Conservation (phyloP, 768 basidiomycete genomes). For the Tephrocybe sp. region DNA sequence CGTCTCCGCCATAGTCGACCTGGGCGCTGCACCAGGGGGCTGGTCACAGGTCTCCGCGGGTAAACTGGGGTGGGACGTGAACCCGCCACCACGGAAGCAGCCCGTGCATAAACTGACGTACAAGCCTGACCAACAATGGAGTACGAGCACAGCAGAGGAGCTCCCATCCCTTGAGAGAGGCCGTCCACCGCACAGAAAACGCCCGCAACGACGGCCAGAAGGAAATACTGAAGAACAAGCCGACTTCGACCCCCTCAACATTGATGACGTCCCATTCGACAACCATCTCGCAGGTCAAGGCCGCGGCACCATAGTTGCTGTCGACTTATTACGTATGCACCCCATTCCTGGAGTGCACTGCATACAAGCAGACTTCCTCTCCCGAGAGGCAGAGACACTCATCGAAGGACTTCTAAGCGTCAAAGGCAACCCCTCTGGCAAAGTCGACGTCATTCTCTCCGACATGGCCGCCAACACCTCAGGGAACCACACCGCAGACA, state of each 20-base stretch:
- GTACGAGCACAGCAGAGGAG: background rate
- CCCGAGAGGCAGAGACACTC: constrained; percentile 42
- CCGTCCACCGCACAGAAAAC: no score
- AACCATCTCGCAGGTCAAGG: background rate
- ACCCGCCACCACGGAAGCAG: background rate
- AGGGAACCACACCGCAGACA: constrained; percentile 69
- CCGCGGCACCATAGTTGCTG: constrained; percentile 57
- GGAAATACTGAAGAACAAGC: background rate
- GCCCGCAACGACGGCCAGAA: no score
- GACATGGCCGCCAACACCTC: constrained; percentile 90
- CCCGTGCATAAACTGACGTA: background rate
- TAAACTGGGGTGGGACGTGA: constrained; percentile 51
- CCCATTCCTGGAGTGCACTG: constrained; percentile 73
- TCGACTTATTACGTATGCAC: constrained; percentile 76
- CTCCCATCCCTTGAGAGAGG: no score
- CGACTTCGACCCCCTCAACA: constrained; percentile 42
- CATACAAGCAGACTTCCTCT: constrained; percentile 79
- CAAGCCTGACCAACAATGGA: background rate
- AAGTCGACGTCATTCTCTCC: constrained; percentile 80
- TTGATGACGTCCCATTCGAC: constrained; percentile 26
- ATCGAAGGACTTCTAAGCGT: constrained; percentile 38
- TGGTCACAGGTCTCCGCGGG: constrained; percentile 87
- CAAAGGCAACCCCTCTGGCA: constrained; percentile 30
- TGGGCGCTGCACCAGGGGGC: constrained; percentile 91
- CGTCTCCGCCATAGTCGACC: constrained; percentile 71